phyloP scores from a whole-genome alignment of 192 early-diverging fungal species.

The Coemansia asiatica region DNA sequence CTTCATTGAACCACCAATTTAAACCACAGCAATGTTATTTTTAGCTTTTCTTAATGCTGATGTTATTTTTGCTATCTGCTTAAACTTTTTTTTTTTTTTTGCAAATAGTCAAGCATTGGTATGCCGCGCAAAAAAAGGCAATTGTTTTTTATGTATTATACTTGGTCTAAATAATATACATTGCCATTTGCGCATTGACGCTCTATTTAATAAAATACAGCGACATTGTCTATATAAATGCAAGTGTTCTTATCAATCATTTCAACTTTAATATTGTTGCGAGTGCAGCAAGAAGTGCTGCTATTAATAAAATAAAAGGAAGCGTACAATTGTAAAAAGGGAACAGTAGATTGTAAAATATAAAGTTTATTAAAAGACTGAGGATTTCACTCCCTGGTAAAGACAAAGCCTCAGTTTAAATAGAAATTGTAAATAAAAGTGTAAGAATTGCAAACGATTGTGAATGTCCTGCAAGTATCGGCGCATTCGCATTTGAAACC shows the following conservation, averaged over 20 bases:
- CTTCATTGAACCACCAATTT: conserved; percentile 60
- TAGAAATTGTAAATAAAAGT: too few species aligned
- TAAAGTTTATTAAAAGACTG: too few species aligned
- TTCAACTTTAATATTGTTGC: not conserved
- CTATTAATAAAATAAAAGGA: too few species aligned
- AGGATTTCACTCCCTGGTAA: too few species aligned
- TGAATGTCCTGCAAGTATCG: too few species aligned
- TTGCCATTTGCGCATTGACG: conserved; percentile 58
- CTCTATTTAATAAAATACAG: conserved; percentile 5
- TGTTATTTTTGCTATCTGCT: conserved; percentile 12
- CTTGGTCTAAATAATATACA: conserved; percentile 60
- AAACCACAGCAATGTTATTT: conserved; percentile 16
- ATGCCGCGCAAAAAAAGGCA: conserved; percentile 73
- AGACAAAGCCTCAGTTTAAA: too few species aligned
- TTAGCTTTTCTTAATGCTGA: conserved; percentile 19
- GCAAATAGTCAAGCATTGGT: conserved; percentile 58
- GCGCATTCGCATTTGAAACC: too few species aligned
- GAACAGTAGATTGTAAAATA: too few species aligned
- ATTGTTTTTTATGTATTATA: conserved; percentile 59
- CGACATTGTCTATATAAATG: not conserved
- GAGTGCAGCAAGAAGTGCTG: too few species aligned
- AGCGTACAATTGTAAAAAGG: too few species aligned
- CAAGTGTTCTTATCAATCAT: not conserved
- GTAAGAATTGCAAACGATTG: too few species aligned
- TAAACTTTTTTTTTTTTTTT: too few species aligned